Base-by-base conservation (phyloP, 169 alveolate species). In the Theileria annulata region DNA sequence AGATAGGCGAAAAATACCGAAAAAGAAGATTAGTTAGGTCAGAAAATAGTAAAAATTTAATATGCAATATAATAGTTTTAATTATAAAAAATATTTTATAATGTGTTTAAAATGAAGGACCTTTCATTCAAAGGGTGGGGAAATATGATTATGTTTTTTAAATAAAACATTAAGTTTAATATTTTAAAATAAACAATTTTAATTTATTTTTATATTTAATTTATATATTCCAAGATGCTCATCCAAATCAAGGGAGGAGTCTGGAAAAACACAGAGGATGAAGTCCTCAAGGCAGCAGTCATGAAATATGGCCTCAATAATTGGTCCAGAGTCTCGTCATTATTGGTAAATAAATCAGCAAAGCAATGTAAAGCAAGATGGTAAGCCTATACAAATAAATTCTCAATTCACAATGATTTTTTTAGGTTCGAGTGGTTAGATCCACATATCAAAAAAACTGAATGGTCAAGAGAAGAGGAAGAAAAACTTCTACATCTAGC, bases 261-360 rank as follows among this genome's bases (percentile, higher is more conserved):
- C 69, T 98, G 99, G 99, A 98, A 98, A 91, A 98, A 98, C 95
- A 95, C 98, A 73, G 99, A 98, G 92, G 99, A 98, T 92, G 99
- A 98, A 87, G 98, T 98, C 71, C 98, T 98, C 75, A 98, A 98
- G 92, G 99, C 99, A 6, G 99, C 99, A 21, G 99, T 98, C 51
- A 98, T 98, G 99, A 98, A 98, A 87, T 98, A 98, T 87, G 99
- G 99, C 51, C 95, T 98, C 27, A 99, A 98, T 92, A 98, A 98
- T 92, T 99, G 99, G 99, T 94, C 99, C 3, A 89, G 99, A 56
- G 99, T 99, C 30, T 98, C 99, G 8, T 96, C 99, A 35, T 93
- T 99, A 27, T 92, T 99, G 42, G 99, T 98, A 10, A 86, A 99
- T 84, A 98, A 98, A 87, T 96, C 99, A 42, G 99, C 99, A 19